These are phyloP conservation scores for Typha latifolia DNA, from an alignment of 176 grass and related monocot genomes.

Conservation along the genomic window DNA sequence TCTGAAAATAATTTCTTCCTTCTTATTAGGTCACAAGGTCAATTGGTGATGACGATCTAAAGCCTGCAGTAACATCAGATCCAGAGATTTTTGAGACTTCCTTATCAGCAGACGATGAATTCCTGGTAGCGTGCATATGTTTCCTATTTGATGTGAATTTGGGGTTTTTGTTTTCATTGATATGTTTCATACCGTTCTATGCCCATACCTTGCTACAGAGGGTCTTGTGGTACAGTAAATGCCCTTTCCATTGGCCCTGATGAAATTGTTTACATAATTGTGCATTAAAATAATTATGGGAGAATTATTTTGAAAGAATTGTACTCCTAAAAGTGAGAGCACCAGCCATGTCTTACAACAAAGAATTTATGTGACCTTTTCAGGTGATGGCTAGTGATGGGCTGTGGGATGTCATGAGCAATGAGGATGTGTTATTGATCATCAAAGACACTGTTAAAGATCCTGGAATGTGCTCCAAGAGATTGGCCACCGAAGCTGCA, in stretches of 20 bases:
- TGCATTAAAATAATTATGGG: too few species aligned
- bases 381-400: conserved; percentile 93
- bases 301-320: neutral
- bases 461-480: conserved; percentile 85
- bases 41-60: conserved; percentile 91
- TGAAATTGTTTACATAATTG: too few species aligned
- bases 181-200: neutral
- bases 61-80: conserved; percentile 81
- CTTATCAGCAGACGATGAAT: conserved; percentile 67
- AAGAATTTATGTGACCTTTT: neutral
- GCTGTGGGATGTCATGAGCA: conserved; percentile 74
- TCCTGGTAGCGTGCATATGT: conserved; percentile 45
- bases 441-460: conserved; percentile 93
- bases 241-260: too few species aligned
- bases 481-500: conserved; percentile 69
- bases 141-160: conserved; percentile 3
- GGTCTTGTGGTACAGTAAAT: too few species aligned
- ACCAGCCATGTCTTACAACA: neutral
- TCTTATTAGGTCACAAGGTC: conserved; percentile 84
- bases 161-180: neutral
- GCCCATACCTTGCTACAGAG: too few species aligned
- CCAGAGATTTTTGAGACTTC: conserved; percentile 71
- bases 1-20: neutral
- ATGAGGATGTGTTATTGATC: conserved; percentile 85
- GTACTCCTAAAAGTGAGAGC: neutral